Evolutionary conservation across 179 eudicot genomes (phyloP).

Genomic region (Spinacia oleracea): DNA sequence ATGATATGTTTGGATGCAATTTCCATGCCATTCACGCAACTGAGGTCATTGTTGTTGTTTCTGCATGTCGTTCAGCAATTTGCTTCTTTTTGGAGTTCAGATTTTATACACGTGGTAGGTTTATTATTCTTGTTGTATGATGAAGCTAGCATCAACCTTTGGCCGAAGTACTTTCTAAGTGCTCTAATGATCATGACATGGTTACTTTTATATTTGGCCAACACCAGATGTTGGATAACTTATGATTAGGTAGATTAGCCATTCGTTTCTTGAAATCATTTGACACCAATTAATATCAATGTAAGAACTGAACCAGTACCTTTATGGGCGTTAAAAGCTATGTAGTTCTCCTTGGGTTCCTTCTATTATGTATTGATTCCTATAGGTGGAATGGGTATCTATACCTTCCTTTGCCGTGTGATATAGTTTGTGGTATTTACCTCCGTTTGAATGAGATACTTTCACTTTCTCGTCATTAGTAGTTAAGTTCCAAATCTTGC

Average conservation of each 20-base stretch:
- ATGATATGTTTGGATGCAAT: background rate
- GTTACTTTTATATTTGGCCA: background rate
- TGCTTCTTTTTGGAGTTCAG: background rate
- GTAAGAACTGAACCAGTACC: background rate
- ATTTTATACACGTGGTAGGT: background rate
- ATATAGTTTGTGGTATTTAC: background rate
- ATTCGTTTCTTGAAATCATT: background rate
- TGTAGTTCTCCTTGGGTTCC: background rate
- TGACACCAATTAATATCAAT: background rate
- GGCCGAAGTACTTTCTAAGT: too few species aligned
- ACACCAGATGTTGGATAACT: background rate
- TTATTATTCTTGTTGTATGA: background rate
- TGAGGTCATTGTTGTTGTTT: background rate
- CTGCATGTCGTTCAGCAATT: too few species aligned
- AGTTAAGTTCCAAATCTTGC: background rate
- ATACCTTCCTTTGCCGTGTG: background rate
- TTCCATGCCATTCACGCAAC: background rate
- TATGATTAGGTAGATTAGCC: background rate
- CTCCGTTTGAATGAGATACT: background rate
- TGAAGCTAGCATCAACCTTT: background rate
- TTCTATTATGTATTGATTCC: background rate
- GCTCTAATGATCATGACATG: background rate
- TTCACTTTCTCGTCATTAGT: background rate
- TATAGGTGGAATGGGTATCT: background rate
- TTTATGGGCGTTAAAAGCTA: background rate